phyloP scores from a whole-genome alignment of 192 early-diverging fungal genomes.

The Dissophora globulifera region DNA sequence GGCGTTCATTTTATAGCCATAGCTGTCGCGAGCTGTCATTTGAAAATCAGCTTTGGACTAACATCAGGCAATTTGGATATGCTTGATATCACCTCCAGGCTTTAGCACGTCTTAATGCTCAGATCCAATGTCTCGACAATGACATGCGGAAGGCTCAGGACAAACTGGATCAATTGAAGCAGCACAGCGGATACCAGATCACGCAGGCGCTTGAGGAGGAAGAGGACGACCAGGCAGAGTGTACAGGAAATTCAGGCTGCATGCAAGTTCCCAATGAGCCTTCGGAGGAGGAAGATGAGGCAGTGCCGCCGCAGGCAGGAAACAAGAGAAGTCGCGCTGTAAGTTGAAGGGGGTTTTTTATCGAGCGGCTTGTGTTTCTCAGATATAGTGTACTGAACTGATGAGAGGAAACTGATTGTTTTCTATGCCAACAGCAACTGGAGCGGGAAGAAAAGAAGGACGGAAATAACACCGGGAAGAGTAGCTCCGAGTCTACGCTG shows the following conservation, averaged over 20 bases:
- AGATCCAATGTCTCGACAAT: slow-evolving; percentile 57
- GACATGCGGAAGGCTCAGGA: slow-evolving; percentile 55
- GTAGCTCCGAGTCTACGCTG: slow-evolving; percentile 12
- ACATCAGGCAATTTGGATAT: background rate
- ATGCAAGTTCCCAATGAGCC: slow-evolving; percentile 48
- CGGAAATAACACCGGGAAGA: slow-evolving; percentile 1
- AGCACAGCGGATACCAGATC: slow-evolving; percentile 14
- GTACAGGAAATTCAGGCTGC: slow-evolving; percentile 14
- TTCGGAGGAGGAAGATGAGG: slow-evolving; percentile 52
- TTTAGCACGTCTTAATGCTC: slow-evolving; percentile 45
- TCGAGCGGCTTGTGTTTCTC: too few relatives aligned
- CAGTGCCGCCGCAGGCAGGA: slow-evolving; percentile 38
- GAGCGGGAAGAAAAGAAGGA: slow-evolving; percentile 32
- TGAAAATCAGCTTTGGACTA: background rate
- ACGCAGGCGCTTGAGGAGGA: slow-evolving; percentile 37
- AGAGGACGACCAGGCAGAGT: slow-evolving; percentile 36
- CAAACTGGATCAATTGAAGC: slow-evolving; percentile 50
- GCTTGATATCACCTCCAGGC: slow-evolving; percentile 42
- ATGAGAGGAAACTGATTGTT: background rate
- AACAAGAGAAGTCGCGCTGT: slow-evolving; percentile 48
- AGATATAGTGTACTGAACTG: background rate
- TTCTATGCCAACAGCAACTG: slow-evolving; percentile 43
- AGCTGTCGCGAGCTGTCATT: too few relatives aligned
- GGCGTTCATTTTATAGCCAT: too few relatives aligned
- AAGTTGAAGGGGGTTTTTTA: too few relatives aligned